A percentile compares a stretch with the other conserved stretches of the same genome.
phyloP scores from a whole-genome alignment of 768 basidiomycete species.

The Tricholoma matsutake region DNA sequence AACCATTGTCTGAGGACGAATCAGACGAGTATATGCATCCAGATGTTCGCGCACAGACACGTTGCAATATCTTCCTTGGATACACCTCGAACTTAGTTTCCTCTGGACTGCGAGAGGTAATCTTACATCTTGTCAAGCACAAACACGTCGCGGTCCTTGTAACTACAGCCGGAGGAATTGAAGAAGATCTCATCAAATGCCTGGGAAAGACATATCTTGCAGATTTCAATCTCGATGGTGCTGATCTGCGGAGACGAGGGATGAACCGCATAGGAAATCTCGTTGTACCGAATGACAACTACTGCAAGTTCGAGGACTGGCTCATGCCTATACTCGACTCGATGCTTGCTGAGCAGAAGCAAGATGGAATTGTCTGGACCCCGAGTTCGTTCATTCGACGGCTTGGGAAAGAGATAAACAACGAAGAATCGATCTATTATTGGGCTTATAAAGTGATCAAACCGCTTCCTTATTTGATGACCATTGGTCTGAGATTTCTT shows the following conservation, averaged over 20 bases:
- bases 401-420: slow-evolving; percentile 95
- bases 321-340: slow-evolving; percentile 88
- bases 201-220: slow-evolving; percentile 95
- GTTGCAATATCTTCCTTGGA: slow-evolving; percentile 90
- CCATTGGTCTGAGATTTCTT: slow-evolving; percentile 12
- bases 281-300: slow-evolving; percentile 95
- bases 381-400: slow-evolving; percentile 92
- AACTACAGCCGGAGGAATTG: slow-evolving; percentile 97
- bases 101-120: slow-evolving; percentile 91
- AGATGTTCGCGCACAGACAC: slow-evolving; percentile 62
- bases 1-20: slow-evolving; percentile 69
- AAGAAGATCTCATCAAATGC: slow-evolving; percentile 99
- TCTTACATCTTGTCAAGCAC: slow-evolving; percentile 90
- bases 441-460: slow-evolving; percentile 96
- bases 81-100: slow-evolving; percentile 99
- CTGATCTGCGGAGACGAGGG: slow-evolving; percentile 80
- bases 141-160: slow-evolving; percentile 87
- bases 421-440: slow-evolving; percentile 97
- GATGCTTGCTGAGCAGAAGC: slow-evolving; percentile 87
- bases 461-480: slow-evolving; percentile 13
- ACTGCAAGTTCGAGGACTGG: slow-evolving; percentile 99
- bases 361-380: slow-evolving; percentile 71
- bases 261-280: slow-evolving; percentile 98
- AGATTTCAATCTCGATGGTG: slow-evolving; percentile 90
- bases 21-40: slow-evolving; percentile 59